Percentiles rank a stretch among this genome's conserved stretches.
Conservation (phyloP, 352 stramenopile species). For the Phytophthora crassamura region DNA sequence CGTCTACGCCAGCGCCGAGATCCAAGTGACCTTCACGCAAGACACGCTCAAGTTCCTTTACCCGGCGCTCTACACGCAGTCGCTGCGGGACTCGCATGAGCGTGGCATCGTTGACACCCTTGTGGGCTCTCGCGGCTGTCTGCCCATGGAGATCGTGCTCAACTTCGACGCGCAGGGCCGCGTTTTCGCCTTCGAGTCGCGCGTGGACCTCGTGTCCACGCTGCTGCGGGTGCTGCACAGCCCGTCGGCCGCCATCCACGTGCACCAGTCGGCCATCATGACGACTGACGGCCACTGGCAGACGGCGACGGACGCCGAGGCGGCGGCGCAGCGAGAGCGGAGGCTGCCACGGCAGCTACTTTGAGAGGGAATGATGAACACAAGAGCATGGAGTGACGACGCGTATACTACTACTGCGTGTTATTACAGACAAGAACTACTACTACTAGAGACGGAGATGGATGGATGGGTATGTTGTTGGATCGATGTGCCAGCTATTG, state of each 20-base stretch:
- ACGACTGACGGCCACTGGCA: constrained; percentile 52
- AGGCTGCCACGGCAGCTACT: constrained; percentile 35
- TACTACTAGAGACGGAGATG: background rate
- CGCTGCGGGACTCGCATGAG: constrained; percentile 25
- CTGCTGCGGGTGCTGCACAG: constrained; percentile 47
- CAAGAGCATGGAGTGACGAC: too few relatives aligned
- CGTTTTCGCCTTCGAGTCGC: constrained; percentile 81
- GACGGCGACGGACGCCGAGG: constrained; percentile 23
- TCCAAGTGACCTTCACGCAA: constrained; percentile 47
- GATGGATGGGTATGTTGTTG: background rate
- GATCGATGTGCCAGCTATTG: constrained; percentile 74
- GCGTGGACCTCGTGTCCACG: constrained; percentile 52
- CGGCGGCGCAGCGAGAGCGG: constrained; percentile 11
- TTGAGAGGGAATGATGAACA: constrained; percentile 3
- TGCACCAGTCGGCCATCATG: constrained; percentile 41
- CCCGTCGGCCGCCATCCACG: constrained; percentile 41
- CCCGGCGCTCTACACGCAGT: constrained; percentile 45
- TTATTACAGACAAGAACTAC: too few relatives aligned
- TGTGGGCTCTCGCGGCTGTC: constrained; percentile 33
- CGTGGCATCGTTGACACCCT: constrained; percentile 33
- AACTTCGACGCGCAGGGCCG: constrained; percentile 78
- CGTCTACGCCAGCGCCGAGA: constrained; percentile 42
- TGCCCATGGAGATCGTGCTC: constrained; percentile 59
- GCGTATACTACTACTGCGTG: too few relatives aligned
- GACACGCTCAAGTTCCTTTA: constrained; percentile 59